phyloP scores from a whole-genome alignment of 2,329 filamentous ascomycete genomes.

The Hymenotorrendiella dingleyae region DNA sequence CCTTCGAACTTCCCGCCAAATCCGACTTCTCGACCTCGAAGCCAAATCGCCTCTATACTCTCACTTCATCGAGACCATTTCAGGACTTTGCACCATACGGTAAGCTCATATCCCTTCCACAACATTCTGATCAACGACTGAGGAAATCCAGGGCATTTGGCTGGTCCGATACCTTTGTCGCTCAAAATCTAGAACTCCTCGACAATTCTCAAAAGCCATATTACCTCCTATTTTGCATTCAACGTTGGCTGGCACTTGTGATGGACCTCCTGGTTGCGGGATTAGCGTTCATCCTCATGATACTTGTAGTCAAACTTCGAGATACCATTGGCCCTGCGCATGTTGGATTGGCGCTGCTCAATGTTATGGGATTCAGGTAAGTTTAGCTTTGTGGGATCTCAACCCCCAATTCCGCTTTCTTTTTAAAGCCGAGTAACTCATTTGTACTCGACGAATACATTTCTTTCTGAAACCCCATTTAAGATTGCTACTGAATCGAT shows the following conservation, averaged over 20 bases:
- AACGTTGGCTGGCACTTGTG: conserved; percentile 48
- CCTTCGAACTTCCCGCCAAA: conserved; percentile 1
- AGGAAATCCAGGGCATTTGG: conserved; percentile 2
- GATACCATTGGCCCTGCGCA: background rate
- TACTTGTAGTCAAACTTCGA: background rate
- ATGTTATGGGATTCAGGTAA: conserved; percentile 34
- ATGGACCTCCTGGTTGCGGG: conserved; percentile 26
- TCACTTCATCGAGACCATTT: conserved; percentile 50
- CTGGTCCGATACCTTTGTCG: conserved; percentile 28
- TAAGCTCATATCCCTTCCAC: too few relatives aligned
- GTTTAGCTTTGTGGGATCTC: too few relatives aligned
- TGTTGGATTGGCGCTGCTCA: conserved; percentile 30
- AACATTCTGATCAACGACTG: too few relatives aligned
- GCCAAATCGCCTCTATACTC: conserved; percentile 54
- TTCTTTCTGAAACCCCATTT: too few relatives aligned
- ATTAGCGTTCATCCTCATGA: conserved; percentile 3
- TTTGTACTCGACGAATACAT: too few relatives aligned
- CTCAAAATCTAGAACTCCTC: conserved; percentile 41
- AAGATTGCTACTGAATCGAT: too few relatives aligned
- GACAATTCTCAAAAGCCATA: conserved; percentile 49
- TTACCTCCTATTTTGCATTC: conserved; percentile 49
- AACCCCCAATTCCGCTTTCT: too few relatives aligned
- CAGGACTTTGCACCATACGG: conserved; percentile 49
- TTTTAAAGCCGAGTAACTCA: too few relatives aligned
- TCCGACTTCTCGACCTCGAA: conserved; percentile 38